Percentiles rank a stretch among this genome's conserved stretches.
Conservation (phyloP, 2,329 filamentous ascomycete genomes). For the Westerdykella sp. region DNA sequence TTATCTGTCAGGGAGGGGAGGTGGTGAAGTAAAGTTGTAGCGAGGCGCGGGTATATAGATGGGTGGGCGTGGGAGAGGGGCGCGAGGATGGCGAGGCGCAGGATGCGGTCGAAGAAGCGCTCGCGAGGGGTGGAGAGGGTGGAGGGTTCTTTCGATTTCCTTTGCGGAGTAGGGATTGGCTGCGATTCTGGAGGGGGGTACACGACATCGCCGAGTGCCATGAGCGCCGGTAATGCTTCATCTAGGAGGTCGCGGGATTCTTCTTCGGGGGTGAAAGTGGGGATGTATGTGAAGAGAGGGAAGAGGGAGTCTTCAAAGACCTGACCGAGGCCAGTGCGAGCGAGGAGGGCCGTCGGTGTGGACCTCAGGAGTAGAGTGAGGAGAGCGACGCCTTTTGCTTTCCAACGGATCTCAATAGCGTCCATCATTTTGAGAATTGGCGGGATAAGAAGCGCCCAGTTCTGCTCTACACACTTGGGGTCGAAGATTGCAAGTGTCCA, state of each 20-base stretch:
- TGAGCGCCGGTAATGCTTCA: slow-evolving; percentile 60
- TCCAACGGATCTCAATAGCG: slow-evolving; percentile 51
- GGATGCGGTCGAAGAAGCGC: slow-evolving; percentile 40
- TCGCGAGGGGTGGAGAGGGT: slow-evolving; percentile 11
- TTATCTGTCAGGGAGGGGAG: slow-evolving; percentile 47
- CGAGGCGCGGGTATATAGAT: slow-evolving; percentile 50
- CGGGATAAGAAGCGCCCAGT: slow-evolving; percentile 66
- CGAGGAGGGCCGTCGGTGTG: slow-evolving; percentile 50
- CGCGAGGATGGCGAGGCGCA: slow-evolving; percentile 40
- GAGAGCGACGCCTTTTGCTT: slow-evolving; percentile 51
- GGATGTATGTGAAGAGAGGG: slow-evolving; percentile 69
- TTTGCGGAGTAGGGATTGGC: slow-evolving; percentile 8
- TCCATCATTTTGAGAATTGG: slow-evolving; percentile 64
- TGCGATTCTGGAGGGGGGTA: slow-evolving; percentile 20
- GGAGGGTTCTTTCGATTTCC: background rate
- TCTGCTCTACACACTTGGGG: slow-evolving; percentile 46
- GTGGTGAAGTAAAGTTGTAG: slow-evolving; percentile 51
- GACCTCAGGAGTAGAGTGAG: slow-evolving; percentile 51
- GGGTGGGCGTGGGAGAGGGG: slow-evolving; percentile 50
- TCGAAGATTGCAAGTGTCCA: slow-evolving; percentile 54
- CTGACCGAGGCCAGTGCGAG: slow-evolving; percentile 57
- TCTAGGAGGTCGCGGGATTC: slow-evolving; percentile 62
- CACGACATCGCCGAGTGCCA: slow-evolving; percentile 49
- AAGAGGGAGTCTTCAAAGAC: slow-evolving; percentile 65
- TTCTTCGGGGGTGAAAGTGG: slow-evolving; percentile 65